Evolutionary conservation across 2,329 filamentous ascomycete species (phyloP).

Genomic region (Fonsecaea monophora): DNA sequence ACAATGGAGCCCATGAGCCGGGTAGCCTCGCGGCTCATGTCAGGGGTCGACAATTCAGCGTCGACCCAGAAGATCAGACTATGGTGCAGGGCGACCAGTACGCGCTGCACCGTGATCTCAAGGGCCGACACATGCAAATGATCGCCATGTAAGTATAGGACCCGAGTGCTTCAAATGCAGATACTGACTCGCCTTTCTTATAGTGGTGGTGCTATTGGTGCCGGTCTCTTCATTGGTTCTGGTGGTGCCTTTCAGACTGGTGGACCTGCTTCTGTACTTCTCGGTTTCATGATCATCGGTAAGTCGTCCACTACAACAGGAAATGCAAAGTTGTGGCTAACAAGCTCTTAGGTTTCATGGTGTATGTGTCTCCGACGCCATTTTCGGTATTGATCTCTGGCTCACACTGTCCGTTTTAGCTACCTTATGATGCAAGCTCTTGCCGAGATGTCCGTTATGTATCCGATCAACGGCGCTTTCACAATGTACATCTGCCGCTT

Average conservation of each 20-base stretch:
- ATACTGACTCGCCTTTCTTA: conserved; percentile 23
- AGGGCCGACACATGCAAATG: conserved; percentile 39
- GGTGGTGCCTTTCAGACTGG: conserved; percentile 47
- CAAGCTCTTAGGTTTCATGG: conserved; percentile 49
- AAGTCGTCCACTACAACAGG: conserved; percentile 21
- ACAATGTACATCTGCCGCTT: conserved; percentile 65
- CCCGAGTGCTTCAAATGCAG: conserved; percentile 10
- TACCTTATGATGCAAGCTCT: conserved; percentile 64
- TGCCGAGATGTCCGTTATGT: conserved; percentile 67
- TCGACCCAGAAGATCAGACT: conserved; percentile 33
- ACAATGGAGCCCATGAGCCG: conserved; percentile 13
- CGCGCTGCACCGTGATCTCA: conserved; percentile 33
- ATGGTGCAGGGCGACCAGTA: conserved; percentile 32
- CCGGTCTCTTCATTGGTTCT: conserved; percentile 53
- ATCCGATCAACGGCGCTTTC: conserved; percentile 68
- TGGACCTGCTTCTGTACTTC: conserved; percentile 48
- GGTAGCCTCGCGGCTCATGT: conserved; percentile 20
- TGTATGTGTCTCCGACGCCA: conserved; percentile 57
- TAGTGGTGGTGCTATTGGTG: conserved; percentile 44
- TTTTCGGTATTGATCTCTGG: conserved; percentile 50
- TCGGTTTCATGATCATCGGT: conserved; percentile 62
- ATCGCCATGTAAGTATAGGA: conserved; percentile 50
- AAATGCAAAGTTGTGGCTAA: conserved; percentile 38
- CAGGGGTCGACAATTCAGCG: conserved; percentile 40
- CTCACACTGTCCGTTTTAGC: conserved; percentile 44